A percentile compares a stretch with the other conserved stretches of the same genome.
Evolutionary conservation across 805 yeast species (phyloP).

Genomic region (Starmerella bombi): DNA sequence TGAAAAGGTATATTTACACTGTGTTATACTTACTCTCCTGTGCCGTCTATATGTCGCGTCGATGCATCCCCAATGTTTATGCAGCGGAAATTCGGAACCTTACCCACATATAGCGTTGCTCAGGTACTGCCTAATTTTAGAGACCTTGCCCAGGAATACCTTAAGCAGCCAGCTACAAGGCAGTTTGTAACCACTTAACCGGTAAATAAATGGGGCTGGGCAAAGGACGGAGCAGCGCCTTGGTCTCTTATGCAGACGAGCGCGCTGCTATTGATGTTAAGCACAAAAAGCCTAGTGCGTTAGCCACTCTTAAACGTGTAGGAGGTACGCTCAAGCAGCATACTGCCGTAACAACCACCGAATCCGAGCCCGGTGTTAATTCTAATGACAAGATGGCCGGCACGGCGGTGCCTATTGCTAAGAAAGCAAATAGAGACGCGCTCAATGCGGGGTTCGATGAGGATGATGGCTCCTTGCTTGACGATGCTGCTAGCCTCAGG

Average conservation of each 20-base stretch:
- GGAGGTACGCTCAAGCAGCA: conserved; percentile 21
- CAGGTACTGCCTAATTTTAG: no score
- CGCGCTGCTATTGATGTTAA: conserved; percentile 7
- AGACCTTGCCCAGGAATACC: no score
- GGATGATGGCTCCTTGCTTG: neutral
- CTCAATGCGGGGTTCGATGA: conserved; percentile 20
- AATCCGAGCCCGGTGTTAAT: conserved; percentile 22
- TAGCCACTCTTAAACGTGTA: conserved; percentile 14
- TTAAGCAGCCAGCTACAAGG: no score
- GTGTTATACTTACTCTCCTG: no score
- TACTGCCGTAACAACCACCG: conserved; percentile 24
- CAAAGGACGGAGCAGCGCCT: conserved; percentile 11
- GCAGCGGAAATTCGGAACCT: no score
- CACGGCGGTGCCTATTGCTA: conserved; percentile 24
- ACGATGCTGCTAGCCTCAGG: neutral
- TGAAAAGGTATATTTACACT: no score
- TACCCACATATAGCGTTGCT: no score
- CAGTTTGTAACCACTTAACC: no score
- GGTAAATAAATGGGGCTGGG: conserved; percentile 8
- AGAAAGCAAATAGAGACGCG: conserved; percentile 21
- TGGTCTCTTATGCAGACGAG: conserved; percentile 16
- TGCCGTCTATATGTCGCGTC: no score
- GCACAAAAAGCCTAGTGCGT: conserved; percentile 12
- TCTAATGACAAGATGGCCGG: conserved; percentile 22
- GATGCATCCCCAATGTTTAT: no score